These are phyloP conservation scores for Yamagishiella unicocca DNA, from an alignment of 139 green algal genomes.

Conservation along the genomic window DNA sequence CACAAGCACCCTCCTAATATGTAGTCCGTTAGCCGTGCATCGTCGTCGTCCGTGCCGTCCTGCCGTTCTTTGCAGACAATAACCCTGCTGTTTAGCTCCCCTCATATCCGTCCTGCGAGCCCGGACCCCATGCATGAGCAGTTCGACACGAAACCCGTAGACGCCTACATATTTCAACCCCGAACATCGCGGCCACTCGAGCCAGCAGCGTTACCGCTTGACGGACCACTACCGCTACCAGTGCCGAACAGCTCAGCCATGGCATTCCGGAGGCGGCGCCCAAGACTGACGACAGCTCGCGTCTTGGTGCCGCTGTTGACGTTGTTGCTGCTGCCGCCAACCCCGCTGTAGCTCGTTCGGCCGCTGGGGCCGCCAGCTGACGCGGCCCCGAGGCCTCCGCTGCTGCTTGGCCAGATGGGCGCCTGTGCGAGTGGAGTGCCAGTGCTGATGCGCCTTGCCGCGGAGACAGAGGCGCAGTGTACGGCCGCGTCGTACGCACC, in stretches of 20 bases:
- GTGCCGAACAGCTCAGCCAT: constrained; percentile 8
- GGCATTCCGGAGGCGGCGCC: constrained; percentile 15
- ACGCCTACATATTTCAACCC: no score
- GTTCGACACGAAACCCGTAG: no score
- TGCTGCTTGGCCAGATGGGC: constrained; percentile 6
- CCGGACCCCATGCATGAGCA: no score
- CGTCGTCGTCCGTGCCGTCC: no score
- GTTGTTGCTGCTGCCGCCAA: not conserved
- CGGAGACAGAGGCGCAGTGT: constrained; percentile 89
- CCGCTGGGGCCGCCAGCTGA: not conserved
- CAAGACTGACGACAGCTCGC: not conserved
- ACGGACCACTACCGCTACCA: not conserved
- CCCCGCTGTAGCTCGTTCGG: not conserved
- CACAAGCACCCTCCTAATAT: no score
- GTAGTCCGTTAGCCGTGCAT: no score
- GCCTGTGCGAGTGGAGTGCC: constrained; percentile 12
- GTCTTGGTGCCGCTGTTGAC: not conserved
- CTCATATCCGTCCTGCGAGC: no score
- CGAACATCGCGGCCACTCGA: no score
- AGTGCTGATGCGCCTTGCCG: constrained; percentile 72
- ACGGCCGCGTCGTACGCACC: constrained; percentile 92
- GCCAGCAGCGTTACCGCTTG: not conserved
- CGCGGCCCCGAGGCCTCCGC: not conserved
- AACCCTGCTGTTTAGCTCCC: no score
- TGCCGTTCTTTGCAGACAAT: no score